A percentile compares a stretch with the other conserved stretches of the same genome.
Conservation (phyloP, 805 yeast genomes). For the Yarrowia bubula region DNA sequence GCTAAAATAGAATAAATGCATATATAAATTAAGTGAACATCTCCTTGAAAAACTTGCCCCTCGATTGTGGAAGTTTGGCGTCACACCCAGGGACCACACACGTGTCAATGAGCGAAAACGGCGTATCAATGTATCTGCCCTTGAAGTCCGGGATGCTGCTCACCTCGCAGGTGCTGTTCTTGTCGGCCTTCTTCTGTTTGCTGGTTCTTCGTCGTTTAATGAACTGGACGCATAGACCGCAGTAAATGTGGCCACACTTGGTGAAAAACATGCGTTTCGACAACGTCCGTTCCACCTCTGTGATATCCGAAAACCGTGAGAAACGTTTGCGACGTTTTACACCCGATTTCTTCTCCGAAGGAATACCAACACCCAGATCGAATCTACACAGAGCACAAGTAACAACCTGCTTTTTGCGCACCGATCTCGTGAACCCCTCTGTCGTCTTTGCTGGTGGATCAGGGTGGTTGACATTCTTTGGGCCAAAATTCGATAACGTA, state of each 20-base stretch:
- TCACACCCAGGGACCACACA: slow-evolving; percentile 6
- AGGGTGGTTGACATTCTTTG: slow-evolving; percentile 6
- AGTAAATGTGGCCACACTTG: slow-evolving; percentile 78
- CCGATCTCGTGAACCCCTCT: slow-evolving; percentile 35
- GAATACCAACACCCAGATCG: slow-evolving; percentile 61
- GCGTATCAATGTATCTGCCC: slow-evolving; percentile 19
- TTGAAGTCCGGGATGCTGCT: slow-evolving; percentile 18
- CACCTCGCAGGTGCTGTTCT: not conserved
- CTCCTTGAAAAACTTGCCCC: slow-evolving; percentile 27
- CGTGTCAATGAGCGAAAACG: slow-evolving; percentile 27
- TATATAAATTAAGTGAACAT: slow-evolving; percentile 21
- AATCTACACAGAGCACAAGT: slow-evolving; percentile 71
- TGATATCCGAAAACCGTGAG: slow-evolving; percentile 36
- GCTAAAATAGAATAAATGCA: not conserved
- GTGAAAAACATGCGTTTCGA: slow-evolving; percentile 66
- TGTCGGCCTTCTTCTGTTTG: slow-evolving; percentile 30
- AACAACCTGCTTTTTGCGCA: slow-evolving; percentile 43
- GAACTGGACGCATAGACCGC: slow-evolving; percentile 82
- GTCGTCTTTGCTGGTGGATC: slow-evolving; percentile 17
- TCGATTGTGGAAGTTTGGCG: not conserved
- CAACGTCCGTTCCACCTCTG: slow-evolving; percentile 55
- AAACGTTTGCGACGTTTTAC: not conserved
- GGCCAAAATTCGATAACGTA: not conserved
- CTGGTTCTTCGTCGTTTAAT: slow-evolving; percentile 41
- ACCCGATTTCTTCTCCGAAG: not conserved